Evolutionary conservation across 768 basidiomycete genomes (phyloP), one percentile per base, ranked within the genome.

Genomic region (Boletus edulis): DNA sequence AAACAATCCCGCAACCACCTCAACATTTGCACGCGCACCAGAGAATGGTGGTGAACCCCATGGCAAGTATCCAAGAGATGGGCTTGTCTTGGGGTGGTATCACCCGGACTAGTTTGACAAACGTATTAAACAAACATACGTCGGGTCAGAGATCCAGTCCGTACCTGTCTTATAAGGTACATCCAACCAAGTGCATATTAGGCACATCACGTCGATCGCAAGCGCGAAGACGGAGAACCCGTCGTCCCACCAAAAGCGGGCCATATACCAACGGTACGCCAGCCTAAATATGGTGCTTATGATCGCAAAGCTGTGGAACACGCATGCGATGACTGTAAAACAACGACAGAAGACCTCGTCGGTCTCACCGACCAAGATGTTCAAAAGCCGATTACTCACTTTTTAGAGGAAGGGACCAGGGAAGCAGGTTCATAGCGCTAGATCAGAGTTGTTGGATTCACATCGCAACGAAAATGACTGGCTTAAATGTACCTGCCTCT

Each of bases 201-300:
- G 42, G 46, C 58, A 61, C 20, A 55, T 0, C 5, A 61, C 24
- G 11, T 70, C 68, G 20, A 44, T 44, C 12, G 12, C 34, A 13
- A 70, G 57, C 4, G 66, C 70, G 1, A 66, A 38, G 18, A 51
- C 46, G 3, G 62, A 64, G 58, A 57, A 67, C 7, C 46, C 56
- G 35, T 70, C 70, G 35, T 72, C 69, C 70, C 70, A 70, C 64
- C 70, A 66, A 20, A 68, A 68, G 14, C 43, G 45, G 7, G 47
- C 31, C 48, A 50, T 64, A 40, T 57, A 47, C 56, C 56, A 57
- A 20, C 66, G 61, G 45, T 64, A 65, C 4, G 13, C 1, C 9
- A 72, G 22, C 48, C 68, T 57, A 14, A 66, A 63, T 3, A 61
- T 6, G 8, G 69, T 72, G 48, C 57, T 52, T n/a, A 46, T 31